A percentile compares a stretch with the other conserved stretches of the same genome.
phyloP scores from a whole-genome alignment of 106 monocot species.

The Acorus calamus region DNA sequence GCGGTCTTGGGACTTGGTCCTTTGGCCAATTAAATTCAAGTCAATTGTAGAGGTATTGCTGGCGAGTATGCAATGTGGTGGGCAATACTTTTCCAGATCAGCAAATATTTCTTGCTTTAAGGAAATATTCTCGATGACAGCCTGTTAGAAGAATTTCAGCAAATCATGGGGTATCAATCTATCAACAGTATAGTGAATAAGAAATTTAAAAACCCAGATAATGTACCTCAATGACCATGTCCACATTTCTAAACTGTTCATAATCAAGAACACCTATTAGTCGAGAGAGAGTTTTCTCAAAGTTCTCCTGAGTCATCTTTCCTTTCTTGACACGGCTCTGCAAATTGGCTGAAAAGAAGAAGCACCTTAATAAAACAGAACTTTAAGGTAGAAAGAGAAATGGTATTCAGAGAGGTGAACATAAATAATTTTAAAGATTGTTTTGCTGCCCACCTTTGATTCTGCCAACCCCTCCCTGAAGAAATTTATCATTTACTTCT shows the following conservation, averaged over 20 bases:
- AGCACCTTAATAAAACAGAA: too few relatives aligned
- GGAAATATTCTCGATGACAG: constrained; percentile 82
- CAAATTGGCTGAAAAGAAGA: constrained; percentile 61
- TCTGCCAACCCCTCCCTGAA: constrained; percentile 61
- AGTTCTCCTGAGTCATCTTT: constrained; percentile 74
- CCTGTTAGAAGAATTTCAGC: constrained; percentile 32
- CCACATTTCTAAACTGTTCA: constrained; percentile 64
- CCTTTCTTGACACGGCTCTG: constrained; percentile 86
- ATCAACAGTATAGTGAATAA: too few relatives aligned
- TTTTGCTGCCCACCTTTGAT: constrained; percentile 52
- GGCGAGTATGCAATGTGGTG: constrained; percentile 79
- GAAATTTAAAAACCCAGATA: too few relatives aligned
- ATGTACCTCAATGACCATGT: constrained; percentile 88
- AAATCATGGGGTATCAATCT: too few relatives aligned
- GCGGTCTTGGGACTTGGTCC: constrained; percentile 64
- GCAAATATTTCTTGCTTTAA: constrained; percentile 93
- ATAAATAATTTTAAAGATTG: neutral
- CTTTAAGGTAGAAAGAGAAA: too few relatives aligned
- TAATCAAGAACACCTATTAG: constrained; percentile 79
- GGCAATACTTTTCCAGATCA: constrained; percentile 78
- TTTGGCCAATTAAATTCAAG: constrained; percentile 77
- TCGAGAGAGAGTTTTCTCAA: constrained; percentile 54
- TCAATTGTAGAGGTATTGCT: constrained; percentile 95
- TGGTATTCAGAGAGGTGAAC: too few relatives aligned
- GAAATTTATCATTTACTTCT: constrained; percentile 88